A percentile compares a stretch with the other conserved stretches of the same genome.
Evolutionary conservation across 164 flowering plant species (phyloP).

Genomic region (Chimonanthus praecox): DNA sequence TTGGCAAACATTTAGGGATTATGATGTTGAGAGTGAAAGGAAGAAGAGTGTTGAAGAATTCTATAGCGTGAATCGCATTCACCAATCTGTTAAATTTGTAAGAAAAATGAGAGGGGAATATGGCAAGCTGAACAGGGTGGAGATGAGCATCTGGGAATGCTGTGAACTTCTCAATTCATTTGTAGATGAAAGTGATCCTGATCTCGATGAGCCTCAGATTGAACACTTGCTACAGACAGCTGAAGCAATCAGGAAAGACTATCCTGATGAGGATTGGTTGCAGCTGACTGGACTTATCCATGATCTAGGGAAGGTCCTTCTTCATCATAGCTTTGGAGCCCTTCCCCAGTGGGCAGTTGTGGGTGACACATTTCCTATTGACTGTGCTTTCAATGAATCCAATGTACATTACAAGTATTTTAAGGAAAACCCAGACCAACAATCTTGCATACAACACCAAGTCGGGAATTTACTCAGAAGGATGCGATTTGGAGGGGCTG

Average conservation of each 20-base stretch:
- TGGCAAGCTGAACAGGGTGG: no score
- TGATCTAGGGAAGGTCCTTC: conserved; percentile 34
- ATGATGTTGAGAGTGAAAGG: conserved; percentile 30
- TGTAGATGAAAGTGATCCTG: no score
- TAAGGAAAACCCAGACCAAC: conserved; percentile 50
- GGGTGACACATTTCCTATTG: conserved; percentile 71
- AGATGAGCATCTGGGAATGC: no score
- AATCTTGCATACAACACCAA: conserved; percentile 52
- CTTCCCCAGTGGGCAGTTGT: conserved; percentile 39
- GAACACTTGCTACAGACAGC: no score
- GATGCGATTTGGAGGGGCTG: conserved; percentile 62
- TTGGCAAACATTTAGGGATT: conserved; percentile 39
- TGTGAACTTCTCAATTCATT: no score
- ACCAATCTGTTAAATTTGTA: conserved; percentile 34
- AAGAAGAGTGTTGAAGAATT: conserved; percentile 26
- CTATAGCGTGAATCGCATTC: conserved; percentile 26
- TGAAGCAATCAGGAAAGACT: no score
- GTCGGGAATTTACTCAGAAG: conserved; percentile 44
- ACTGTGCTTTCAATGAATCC: conserved; percentile 68
- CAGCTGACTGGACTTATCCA: no score
- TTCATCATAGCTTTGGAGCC: conserved; percentile 29
- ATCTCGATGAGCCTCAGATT: no score
- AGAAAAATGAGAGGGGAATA: no score
- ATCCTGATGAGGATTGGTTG: no score
- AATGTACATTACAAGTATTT: conserved; percentile 64